phyloP scores from a whole-genome alignment of 2,329 filamentous ascomycete species.

The Diaporthe vexans region DNA sequence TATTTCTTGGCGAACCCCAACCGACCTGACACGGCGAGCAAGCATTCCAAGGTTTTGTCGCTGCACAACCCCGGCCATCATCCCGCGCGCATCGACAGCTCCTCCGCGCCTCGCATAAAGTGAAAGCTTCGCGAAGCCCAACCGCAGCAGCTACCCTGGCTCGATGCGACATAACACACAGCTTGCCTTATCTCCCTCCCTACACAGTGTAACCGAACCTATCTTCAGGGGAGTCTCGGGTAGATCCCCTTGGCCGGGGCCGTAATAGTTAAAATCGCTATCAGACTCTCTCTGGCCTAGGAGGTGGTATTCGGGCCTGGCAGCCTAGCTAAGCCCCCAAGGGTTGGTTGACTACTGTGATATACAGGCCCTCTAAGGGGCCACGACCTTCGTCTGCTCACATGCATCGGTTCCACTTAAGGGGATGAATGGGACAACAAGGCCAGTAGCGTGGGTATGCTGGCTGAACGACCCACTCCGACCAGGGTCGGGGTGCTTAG shows the following conservation, averaged over 20 bases:
- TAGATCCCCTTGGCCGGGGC: conserved; percentile 27
- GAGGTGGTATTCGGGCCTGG: neutral
- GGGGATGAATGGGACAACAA: conserved; percentile 1
- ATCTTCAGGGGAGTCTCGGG: conserved; percentile 19
- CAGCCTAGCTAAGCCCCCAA: neutral
- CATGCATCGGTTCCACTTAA: conserved; percentile 14
- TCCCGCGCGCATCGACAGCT: neutral
- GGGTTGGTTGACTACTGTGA: neutral
- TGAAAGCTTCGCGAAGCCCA: conserved; percentile 8
- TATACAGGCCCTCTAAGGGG: conserved; percentile 28
- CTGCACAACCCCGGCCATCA: conserved; percentile 9
- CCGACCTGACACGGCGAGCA: neutral
- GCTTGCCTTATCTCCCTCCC: conserved; percentile 21
- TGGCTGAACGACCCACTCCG: neutral
- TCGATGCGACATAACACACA: neutral
- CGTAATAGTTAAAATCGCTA: conserved; percentile 4
- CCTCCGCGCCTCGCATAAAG: neutral
- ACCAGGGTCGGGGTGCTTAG: neutral
- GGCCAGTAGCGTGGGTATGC: conserved; percentile 2
- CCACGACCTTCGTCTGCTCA: conserved; percentile 3
- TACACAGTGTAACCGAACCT: conserved; percentile 1
- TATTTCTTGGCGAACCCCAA: neutral
- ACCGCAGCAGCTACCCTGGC: conserved; percentile 13
- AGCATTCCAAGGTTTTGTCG: neutral
- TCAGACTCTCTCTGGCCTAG: neutral